Base-by-base conservation (phyloP, 169 alveolate species). In the Cryptosporidium tyzzeri region DNA sequence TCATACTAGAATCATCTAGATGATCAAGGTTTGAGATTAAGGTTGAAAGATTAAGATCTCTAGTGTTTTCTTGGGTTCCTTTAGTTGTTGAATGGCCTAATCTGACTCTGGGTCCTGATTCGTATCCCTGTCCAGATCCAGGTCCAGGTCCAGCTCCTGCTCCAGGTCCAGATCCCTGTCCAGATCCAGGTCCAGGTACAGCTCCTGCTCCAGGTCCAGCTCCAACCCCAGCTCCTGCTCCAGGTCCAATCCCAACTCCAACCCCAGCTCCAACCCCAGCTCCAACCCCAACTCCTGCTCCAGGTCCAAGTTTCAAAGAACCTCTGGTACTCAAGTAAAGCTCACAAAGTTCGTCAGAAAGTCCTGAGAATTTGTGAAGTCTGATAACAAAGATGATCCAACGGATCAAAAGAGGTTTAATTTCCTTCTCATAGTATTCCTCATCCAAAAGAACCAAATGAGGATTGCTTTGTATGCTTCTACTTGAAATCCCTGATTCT, bases 361-460 rank as follows among this genome's bases (percentile, higher is more conserved):
- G 55, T 7, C 86, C 86, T 12, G 74, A 37, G 35, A 75, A 75
- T 9, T 61, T 55, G 29, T 70, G 69, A 6, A 67, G 16, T 16
- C 70, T 61, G 37, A 93, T 59, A 69, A 84, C 84, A 71, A 93
- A 86, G 29, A 91, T 70, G 50, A 80, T 91, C 95, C 95, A 93
- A 33, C 71, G 61, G 3, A 93, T 93, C 59, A 94, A 93, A 10
- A 58, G 84, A 16, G 96, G 93, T 68, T 92, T 89, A 70, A 93
- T 91, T 70, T 91, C 75, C 14, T 65, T 91, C 39, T 92, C 80
- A 70, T 93, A 94, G 93, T 91, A 93, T 31, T 26, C 84, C 67
- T 74, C 67, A 33, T 91, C 86, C 86, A 94, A 93, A 75, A 94
- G 94, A 68, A 93, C 95, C 91, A 95, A 37, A 39, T 94, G 97